Evolutionary conservation across 176 grass and related monocot genomes (phyloP).

Genomic region (Musa beccarii): DNA sequence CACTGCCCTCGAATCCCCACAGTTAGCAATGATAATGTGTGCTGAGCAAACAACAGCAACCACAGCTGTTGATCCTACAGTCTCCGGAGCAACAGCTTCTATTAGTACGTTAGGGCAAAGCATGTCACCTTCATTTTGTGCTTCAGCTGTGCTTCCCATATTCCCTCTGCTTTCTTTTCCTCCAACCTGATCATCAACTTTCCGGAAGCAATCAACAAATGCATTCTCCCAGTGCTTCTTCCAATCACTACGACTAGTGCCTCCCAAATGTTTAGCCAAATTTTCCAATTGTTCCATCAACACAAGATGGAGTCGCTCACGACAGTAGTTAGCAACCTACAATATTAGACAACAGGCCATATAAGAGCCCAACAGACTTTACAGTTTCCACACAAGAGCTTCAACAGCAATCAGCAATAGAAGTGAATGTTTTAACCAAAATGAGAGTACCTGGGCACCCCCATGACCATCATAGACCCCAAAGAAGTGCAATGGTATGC

Average conservation of each 20-base stretch:
- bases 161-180: not conserved
- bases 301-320: not conserved
- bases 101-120: not conserved
- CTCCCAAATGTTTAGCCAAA: not conserved
- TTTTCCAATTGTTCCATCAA: constrained; percentile 9
- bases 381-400: not conserved
- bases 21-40: constrained; percentile 67
- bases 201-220: constrained; percentile 18
- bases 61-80: constrained; percentile 72
- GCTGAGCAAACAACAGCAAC: constrained; percentile 56
- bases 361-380: not conserved
- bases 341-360: not conserved
- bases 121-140: not conserved
- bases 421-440: not conserved
- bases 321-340: constrained; percentile 28
- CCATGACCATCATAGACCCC: constrained; percentile 31
- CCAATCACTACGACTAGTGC: constrained; percentile 8
- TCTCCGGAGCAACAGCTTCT: constrained; percentile 62
- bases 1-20: constrained; percentile 79
- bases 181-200: constrained; percentile 25
- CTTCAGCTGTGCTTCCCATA: not conserved
- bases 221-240: constrained; percentile 24
- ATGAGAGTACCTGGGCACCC: constrained; percentile 17
- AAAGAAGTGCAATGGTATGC: constrained; percentile 28
- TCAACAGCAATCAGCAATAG: not conserved